phyloP scores from a whole-genome alignment of 139 green algal genomes.

The Diplosphaera chodatii region DNA sequence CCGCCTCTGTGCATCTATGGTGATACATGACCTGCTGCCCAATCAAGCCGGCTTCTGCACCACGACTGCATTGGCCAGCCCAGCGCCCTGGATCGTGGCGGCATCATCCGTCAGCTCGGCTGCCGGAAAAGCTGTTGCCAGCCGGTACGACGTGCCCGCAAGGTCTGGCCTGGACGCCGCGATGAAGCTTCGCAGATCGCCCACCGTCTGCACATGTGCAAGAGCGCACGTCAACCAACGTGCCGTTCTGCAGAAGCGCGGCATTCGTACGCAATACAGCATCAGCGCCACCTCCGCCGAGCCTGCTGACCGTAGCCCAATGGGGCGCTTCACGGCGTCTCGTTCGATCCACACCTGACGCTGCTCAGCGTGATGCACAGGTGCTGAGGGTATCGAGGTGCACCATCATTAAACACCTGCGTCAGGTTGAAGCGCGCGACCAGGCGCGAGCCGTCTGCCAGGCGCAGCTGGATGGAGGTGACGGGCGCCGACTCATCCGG shows the following conservation, averaged over 20 bases:
- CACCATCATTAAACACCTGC: slow-evolving; percentile 20
- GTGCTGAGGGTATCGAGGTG: too few species aligned
- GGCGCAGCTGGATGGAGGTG: slow-evolving; percentile 80
- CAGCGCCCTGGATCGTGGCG: slow-evolving; percentile 65
- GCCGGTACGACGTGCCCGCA: slow-evolving; percentile 24
- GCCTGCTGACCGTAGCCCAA: too few species aligned
- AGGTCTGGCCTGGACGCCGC: slow-evolving; percentile 41
- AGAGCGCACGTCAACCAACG: too few species aligned
- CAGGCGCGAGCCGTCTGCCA: slow-evolving; percentile 73
- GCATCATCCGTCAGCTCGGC: slow-evolving; percentile 53
- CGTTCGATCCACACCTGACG: too few species aligned
- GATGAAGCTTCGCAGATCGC: slow-evolving; percentile 80
- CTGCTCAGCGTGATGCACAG: too few species aligned
- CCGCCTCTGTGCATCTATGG: too few species aligned
- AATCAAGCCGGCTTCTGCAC: slow-evolving; percentile 53
- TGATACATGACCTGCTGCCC: too few species aligned
- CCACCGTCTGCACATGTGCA: slow-evolving; percentile 39
- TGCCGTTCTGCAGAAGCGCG: too few species aligned
- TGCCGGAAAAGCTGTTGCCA: slow-evolving; percentile 70
- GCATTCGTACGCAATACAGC: too few species aligned
- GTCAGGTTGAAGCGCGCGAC: slow-evolving; percentile 78
- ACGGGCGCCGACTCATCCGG: slow-evolving; percentile 60
- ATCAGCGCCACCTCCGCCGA: too few species aligned
- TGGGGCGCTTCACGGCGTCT: too few species aligned
- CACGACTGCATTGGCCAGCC: slow-evolving; percentile 77